phyloP scores from a whole-genome alignment of 768 basidiomycete species.

The Amanita pseudoporphyria region DNA sequence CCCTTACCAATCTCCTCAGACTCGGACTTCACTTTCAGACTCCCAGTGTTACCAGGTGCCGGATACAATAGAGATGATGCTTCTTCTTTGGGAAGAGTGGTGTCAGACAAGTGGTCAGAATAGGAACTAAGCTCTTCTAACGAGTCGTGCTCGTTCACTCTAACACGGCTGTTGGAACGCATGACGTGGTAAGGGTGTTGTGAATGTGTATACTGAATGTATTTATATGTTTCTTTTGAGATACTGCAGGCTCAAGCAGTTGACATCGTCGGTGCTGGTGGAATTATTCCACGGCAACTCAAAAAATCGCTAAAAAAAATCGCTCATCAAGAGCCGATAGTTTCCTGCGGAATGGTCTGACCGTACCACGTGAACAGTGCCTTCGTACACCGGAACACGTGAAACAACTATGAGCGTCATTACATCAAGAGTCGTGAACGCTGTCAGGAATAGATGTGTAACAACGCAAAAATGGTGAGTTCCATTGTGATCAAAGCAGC shows the following conservation, averaged over 20 bases:
- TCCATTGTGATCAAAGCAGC: neutral
- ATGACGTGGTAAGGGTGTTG: neutral
- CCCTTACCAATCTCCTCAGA: too few species aligned
- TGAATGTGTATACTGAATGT: neutral
- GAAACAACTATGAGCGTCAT: neutral
- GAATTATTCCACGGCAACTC: neutral
- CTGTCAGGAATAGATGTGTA: neutral
- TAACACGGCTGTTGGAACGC: neutral
- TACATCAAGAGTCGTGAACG: neutral
- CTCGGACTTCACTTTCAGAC: too few species aligned
- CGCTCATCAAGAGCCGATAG: neutral
- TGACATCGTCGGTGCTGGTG: neutral
- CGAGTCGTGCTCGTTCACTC: too few species aligned
- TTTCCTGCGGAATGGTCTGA: neutral
- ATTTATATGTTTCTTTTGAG: neutral
- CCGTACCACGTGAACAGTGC: neutral
- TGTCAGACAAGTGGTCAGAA: too few species aligned
- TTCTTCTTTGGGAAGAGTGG: too few species aligned
- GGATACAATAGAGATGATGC: too few species aligned
- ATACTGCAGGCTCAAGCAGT: neutral
- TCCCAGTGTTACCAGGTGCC: too few species aligned
- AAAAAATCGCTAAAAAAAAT: neutral
- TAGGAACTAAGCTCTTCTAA: neutral
- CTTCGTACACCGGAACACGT: neutral
- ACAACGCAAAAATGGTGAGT: too few species aligned